Base-by-base conservation (phyloP, 371 early-diverging fungal species). In the Encephalitozoon romaleae region DNA sequence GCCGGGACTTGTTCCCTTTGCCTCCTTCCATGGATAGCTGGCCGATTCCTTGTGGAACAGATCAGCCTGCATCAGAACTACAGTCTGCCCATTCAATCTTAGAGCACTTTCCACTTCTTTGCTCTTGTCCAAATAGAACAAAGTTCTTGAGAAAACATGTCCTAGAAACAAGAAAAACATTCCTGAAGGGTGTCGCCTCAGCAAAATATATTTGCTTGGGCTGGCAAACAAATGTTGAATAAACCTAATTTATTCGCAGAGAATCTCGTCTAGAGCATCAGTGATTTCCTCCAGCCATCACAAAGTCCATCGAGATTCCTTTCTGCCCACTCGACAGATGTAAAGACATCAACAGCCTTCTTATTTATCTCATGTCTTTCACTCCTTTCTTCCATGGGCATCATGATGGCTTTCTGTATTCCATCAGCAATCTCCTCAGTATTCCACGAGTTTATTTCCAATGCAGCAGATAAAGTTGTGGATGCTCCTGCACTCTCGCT, bases 401-500 rank as follows among this genome's bases (percentile, higher is more conserved):
- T 93, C 0, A 90, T 90, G 30, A 99, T 89, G 9, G 96, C 96
- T 59, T 90, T 89, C 77, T 91, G 85, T 64, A 94, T 89, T 4
- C 93, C 92, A 30, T 90, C 87, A 1, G 96, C 90, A 28, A 98
- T 86, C 78, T 94, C 95, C 67, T 92, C 93, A 0, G 91, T 94
- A 84, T 94, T 92, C 96, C 96, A 98, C 6, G 98, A 94, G 85
- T 99, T 98, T 68, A 96, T 92, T 80, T 93, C 91, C 26, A 98
- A 87, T 11, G 94, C 89, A 84, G 91, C 98, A 80, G 94, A 93
- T 65, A 98, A 86, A 18, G 94, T 94, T 78, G 94, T 94, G 12
- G 96, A 93, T 21, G 98, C 95, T 39, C 99, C 99, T 18, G 99
- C 95, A 90, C 95, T 95, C 84, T 98, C 96, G 68, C 91, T 91